These are phyloP conservation scores for Alternaria postmessia DNA, from an alignment of 2,329 filamentous ascomycete species.

Conservation along the genomic window DNA sequence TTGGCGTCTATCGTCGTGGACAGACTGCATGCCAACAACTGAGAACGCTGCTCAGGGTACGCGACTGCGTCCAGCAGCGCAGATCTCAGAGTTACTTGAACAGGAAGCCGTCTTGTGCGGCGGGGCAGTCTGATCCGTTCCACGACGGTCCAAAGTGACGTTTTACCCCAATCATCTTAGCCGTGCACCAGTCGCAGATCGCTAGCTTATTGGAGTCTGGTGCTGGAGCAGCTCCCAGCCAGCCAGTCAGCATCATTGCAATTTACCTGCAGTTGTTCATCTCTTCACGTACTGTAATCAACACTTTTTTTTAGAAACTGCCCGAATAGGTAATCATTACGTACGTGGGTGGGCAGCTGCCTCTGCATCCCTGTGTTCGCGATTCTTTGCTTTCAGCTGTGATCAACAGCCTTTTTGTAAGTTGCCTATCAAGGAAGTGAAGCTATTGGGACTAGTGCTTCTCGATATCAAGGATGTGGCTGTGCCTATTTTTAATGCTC, in stretches of 20 bases:
- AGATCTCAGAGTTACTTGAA: no score
- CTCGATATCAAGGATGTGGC: no score
- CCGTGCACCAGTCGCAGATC: background rate
- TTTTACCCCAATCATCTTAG: background rate
- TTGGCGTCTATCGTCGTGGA: background rate
- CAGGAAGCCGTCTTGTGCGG: no score
- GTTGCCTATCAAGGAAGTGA: no score
- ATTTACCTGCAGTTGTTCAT: background rate
- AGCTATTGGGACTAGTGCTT: no score
- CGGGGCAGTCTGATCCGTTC: background rate
- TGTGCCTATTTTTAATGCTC: no score
- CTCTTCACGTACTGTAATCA: background rate
- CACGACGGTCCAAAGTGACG: background rate
- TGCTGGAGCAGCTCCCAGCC: background rate
- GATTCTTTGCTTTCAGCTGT: no score
- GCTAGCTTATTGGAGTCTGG: background rate
- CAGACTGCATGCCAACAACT: no score
- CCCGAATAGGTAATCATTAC: background rate
- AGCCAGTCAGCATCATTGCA: background rate
- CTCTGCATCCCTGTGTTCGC: no score
- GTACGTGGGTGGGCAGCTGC: background rate
- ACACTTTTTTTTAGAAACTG: background rate
- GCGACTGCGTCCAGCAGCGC: no score
- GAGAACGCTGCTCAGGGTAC: no score
- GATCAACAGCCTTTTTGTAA: no score